phyloP scores from a whole-genome alignment of 768 basidiomycete species.

The Xerocomus spinulosus region DNA sequence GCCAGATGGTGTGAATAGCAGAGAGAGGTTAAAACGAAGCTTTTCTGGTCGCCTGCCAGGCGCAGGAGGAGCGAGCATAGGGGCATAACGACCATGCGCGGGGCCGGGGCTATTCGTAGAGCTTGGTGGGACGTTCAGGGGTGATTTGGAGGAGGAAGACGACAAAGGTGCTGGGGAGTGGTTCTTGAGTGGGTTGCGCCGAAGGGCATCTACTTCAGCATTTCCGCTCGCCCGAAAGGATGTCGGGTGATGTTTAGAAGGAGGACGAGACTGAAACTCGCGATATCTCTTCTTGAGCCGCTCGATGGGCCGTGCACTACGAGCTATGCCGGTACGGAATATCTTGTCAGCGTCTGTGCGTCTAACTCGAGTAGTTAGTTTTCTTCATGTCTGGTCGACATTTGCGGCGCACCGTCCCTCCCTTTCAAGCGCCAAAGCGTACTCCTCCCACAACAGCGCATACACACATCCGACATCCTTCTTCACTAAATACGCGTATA shows the following conservation, averaged over 20 bases:
- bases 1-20: slow-evolving; percentile 72
- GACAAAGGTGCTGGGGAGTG: slow-evolving; percentile 30
- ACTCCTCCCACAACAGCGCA: slow-evolving; percentile 86
- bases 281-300: slow-evolving; percentile 77
- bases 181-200: slow-evolving; percentile 36
- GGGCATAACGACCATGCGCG: slow-evolving; percentile 51
- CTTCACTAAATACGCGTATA: slow-evolving; percentile 70
- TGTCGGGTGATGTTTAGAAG: slow-evolving; percentile 25
- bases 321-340: slow-evolving; percentile 77
- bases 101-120: slow-evolving; percentile 38
- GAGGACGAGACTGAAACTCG: slow-evolving; percentile 63
- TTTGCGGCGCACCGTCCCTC: slow-evolving; percentile 59
- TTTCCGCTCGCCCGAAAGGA: slow-evolving; percentile 25
- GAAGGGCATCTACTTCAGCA: slow-evolving; percentile 29
- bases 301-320: slow-evolving; percentile 76
- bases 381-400: slow-evolving; percentile 2
- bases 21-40: slow-evolving; percentile 58
- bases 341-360: slow-evolving; percentile 73
- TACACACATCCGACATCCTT: slow-evolving; percentile 74
- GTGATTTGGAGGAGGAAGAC: slow-evolving; percentile 22
- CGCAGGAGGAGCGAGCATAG: slow-evolving; percentile 65
- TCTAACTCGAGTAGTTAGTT: slow-evolving; percentile 37
- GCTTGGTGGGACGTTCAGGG: slow-evolving; percentile 21
- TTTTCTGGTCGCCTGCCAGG: slow-evolving; percentile 72
- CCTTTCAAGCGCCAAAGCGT: slow-evolving; percentile 73